A percentile compares a stretch with the other conserved stretches of the same genome.
Conservation (phyloP, 805 yeast species). For the Starmerella stigmatis region DNA sequence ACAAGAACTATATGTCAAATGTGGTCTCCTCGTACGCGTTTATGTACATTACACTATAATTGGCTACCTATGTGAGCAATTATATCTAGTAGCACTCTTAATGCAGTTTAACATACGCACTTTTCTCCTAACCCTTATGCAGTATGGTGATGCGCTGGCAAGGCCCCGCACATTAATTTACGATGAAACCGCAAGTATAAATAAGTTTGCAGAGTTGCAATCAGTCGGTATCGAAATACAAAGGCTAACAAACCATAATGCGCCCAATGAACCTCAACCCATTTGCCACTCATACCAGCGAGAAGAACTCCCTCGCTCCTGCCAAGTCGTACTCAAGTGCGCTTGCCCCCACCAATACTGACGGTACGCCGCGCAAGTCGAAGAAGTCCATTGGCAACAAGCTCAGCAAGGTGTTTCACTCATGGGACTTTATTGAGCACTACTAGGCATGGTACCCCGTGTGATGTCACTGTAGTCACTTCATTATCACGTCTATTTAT, state of each 20-base stretch:
- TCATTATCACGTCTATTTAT: neutral
- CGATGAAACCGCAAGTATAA: constrained; percentile 1
- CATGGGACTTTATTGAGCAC: constrained; percentile 7
- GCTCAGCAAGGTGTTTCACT: neutral
- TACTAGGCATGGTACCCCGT: too few relatives aligned
- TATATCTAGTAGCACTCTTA: neutral
- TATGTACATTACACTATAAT: too few relatives aligned
- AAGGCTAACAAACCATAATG: neutral
- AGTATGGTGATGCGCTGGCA: neutral
- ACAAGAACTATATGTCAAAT: neutral
- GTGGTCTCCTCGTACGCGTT: too few relatives aligned
- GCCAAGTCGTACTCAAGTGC: neutral
- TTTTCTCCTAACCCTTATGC: neutral
- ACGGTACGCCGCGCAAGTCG: constrained; percentile 1
- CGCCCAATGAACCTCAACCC: neutral
- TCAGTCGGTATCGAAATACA: neutral
- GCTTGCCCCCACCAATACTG: constrained; percentile 2
- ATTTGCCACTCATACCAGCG: neutral
- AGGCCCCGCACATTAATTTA: neutral
- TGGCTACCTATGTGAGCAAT: neutral
- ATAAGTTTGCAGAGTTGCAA: neutral
- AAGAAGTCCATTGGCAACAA: neutral
- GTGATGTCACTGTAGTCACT: too few relatives aligned
- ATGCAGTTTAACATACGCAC: neutral
- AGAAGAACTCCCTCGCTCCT: neutral